Base-by-base conservation (phyloP, 768 basidiomycete species). In the Kwoniella heveanensis region DNA sequence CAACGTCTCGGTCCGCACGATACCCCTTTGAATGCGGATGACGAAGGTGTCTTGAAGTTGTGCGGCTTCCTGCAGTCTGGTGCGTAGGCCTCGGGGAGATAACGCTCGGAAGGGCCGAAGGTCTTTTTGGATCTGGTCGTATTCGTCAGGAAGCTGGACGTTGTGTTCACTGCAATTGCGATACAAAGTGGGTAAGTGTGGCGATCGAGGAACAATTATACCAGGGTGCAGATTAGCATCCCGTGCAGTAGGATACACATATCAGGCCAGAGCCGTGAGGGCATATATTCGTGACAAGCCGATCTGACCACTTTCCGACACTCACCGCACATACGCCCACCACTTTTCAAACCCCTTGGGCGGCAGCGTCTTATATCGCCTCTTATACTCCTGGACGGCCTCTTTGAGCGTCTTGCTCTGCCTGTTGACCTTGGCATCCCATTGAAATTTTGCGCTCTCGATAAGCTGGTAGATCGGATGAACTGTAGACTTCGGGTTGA, bases 311-410 rank as follows among this genome's bases (percentile, higher is more conserved):
- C 13, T 36, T 13, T 13, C 13, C 32, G 13, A 3, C 53, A 65
- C 68, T 66, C 61, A 69, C 68, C 39, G 51, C 7, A 70, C 68
- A 61, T 65, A 71, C 29, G 29, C 57, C 66, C 69, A 84, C 83
- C 83, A 84, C 44, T 80, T 79, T 26, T 84, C 83, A 57, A 84
- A 84, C 1, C 84, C 84, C 30, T 72, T 76, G 2, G 83, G 83
- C 0, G 83, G 83, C 9, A 65, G 55, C 54, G 66, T 66, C 17
- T 54, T 57, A 62, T 76, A 68, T 48, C 74, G 57, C 12, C 80
- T 76, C 37, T 60, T 69, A 59, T 84, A 84, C 61, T 84, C 83
- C 15, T 60, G 55, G 0, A 81, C 78, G 0, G 83, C 83, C 54
- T 81, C 71, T 0, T 70, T 71, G 4, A 84, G 68, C 0, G 82